Conservation (phyloP, 2,329 filamentous ascomycete species). For the Colletotrichum sp. region DNA sequence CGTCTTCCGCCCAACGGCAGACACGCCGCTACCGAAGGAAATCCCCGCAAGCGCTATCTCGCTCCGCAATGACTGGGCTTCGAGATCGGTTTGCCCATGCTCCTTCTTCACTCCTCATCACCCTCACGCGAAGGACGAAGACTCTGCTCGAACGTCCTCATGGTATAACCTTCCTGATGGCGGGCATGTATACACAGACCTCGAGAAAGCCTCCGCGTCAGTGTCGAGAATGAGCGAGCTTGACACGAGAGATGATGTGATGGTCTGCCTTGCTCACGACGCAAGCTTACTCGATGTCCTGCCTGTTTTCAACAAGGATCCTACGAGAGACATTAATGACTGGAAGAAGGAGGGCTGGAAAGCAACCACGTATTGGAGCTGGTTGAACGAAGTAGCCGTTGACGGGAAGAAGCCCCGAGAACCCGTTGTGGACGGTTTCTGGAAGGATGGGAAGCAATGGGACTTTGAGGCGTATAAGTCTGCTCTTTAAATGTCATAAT, state of each 20-base stretch:
- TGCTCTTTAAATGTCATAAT: no score
- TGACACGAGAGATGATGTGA: slow-evolving; percentile 7
- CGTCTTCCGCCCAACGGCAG: slow-evolving; percentile 4
- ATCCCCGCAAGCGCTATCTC: neutral
- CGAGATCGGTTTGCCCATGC: neutral
- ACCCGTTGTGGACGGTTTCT: slow-evolving; percentile 10
- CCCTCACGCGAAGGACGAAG: neutral
- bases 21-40: neutral
- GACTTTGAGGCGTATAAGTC: neutral
- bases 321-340: neutral
- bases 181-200: slow-evolving; percentile 11
- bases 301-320: slow-evolving; percentile 13
- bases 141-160: neutral
- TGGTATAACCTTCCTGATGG: neutral
- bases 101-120: slow-evolving; percentile 10
- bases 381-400: slow-evolving; percentile 13
- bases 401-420: neutral
- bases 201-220: neutral
- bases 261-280: slow-evolving; percentile 20
- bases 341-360: slow-evolving; percentile 10
- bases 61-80: neutral
- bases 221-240: slow-evolving; percentile 17
- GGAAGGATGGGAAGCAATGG: slow-evolving; percentile 13
- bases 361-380: slow-evolving; percentile 14
- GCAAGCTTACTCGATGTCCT: slow-evolving; percentile 5